Evolutionary conservation across 371 early-diverging fungal genomes (phyloP).

Genomic region (Mortierella sp.): DNA sequence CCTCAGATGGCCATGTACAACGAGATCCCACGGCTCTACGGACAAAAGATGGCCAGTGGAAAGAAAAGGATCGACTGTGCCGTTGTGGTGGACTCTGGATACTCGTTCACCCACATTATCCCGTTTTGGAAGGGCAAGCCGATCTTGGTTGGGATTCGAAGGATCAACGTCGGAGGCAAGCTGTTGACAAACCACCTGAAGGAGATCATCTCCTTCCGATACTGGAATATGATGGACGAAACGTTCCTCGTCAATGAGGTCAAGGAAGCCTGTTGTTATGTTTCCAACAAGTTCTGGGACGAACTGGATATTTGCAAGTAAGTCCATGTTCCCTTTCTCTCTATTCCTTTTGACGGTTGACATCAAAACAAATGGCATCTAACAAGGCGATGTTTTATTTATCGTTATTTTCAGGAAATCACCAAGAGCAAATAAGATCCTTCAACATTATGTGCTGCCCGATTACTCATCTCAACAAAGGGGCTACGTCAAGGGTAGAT

Average conservation of each 20-base stretch:
- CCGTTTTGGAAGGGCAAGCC: constrained; percentile 76
- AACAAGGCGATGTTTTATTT: not conserved
- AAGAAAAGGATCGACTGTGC: constrained; percentile 68
- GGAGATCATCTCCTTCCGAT: constrained; percentile 88
- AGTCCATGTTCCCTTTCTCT: not conserved
- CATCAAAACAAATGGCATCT: not conserved
- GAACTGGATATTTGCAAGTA: constrained; percentile 80
- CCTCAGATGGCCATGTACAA: constrained; percentile 62
- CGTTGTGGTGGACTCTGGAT: constrained; percentile 86
- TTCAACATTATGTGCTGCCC: constrained; percentile 86
- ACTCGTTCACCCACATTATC: constrained; percentile 85
- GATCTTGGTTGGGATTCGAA: constrained; percentile 65
- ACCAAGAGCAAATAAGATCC: constrained; percentile 62
- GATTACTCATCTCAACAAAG: constrained; percentile 73
- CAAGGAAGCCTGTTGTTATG: constrained; percentile 88
- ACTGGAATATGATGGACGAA: constrained; percentile 96
- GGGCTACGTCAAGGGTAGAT: constrained; percentile 70
- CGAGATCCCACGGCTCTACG: constrained; percentile 65
- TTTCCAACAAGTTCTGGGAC: constrained; percentile 74
- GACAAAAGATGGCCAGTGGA: constrained; percentile 60
- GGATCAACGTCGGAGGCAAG: constrained; percentile 90
- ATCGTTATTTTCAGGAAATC: constrained; percentile 54
- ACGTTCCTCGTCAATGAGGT: constrained; percentile 85
- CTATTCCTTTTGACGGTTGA: not conserved
- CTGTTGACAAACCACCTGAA: constrained; percentile 90